Evolutionary conservation across 139 green algal species (phyloP), one percentile per base, ranked within the genome.

Genomic region (Tetraselmis chui): DNA sequence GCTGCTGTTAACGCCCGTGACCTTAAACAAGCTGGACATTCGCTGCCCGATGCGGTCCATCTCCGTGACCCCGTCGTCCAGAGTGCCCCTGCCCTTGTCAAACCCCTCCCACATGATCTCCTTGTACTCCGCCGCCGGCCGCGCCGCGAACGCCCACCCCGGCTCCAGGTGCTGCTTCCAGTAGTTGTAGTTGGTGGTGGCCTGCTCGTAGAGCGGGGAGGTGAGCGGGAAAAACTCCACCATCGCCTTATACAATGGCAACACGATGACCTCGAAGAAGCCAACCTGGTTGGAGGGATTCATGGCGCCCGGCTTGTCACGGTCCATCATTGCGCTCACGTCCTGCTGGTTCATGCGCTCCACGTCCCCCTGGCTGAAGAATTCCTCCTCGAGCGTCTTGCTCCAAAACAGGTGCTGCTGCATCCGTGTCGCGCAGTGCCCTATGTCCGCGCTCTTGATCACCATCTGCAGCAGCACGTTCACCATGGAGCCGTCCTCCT

Each of bases 401-500:
- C 83, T 80, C 85, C 85, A 88, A 22, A 77, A 81, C 45, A 83
- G 78, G 79, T 88, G 85, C 26, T 83, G 31, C 2, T 45, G 27
- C 0, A 76, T 67, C 22, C 58, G 28, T 18, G 77, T 75, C 74
- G 80, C 58, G 23, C 83, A 30, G 77, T 88, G 85, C 29, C 85
- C 85, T 25, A 88, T 74, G 79, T 88, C 85, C 25, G 82, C 59
- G 75, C 82, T 86, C 82, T 88, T 88, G 27, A 88, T 32, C 23
- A 77, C 74, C 75, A 88, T 80, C 85, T 88, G 81, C 82, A 85
- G 0, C 24, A 80, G 11, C 45, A 87, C 45, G 78, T 75, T 30
- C 1, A 27, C 18, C 78, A 86, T 79, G 26, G 81, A 31, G 74
- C 45, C 45, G 75, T 30, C 28, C 75, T 30, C 75, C 75, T 79